Evolutionary conservation across 805 yeast species (phyloP).

Genomic region (Candida coleopterorum): DNA sequence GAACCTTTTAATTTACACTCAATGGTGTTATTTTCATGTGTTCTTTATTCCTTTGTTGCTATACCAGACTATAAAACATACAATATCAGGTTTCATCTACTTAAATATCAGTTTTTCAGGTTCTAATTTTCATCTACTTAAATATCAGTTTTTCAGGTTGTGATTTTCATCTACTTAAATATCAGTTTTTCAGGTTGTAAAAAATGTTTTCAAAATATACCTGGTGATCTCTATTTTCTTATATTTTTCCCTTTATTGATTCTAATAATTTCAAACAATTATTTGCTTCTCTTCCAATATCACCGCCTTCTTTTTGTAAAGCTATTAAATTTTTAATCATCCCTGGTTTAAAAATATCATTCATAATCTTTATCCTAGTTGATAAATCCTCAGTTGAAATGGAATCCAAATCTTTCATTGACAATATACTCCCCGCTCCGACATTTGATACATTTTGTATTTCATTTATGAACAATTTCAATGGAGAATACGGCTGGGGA

Average conservation of each 20-base stretch:
- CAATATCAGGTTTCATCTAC: too few relatives aligned
- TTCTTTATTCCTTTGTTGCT: too few relatives aligned
- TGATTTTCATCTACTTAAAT: too few relatives aligned
- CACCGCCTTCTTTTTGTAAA: constrained; percentile 68
- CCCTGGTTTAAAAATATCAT: constrained; percentile 48
- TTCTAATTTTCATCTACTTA: too few relatives aligned
- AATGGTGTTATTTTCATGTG: too few relatives aligned
- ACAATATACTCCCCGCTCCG: constrained; percentile 21
- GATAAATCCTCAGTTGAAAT: constrained; percentile 57
- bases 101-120: too few relatives aligned
- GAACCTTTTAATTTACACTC: too few relatives aligned
- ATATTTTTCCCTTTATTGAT: neutral
- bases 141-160: too few relatives aligned
- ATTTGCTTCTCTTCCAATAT: constrained; percentile 50
- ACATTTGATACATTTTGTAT: neutral
- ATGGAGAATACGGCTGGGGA: constrained; percentile 60
- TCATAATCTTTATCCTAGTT: constrained; percentile 50
- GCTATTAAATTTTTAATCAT: constrained; percentile 47
- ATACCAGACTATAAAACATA: too few relatives aligned
- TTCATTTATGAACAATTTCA: constrained; percentile 53
- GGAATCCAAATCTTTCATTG: constrained; percentile 35
- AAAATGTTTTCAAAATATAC: too few relatives aligned
- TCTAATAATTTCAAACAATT: constrained; percentile 16
- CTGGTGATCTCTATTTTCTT: too few relatives aligned
- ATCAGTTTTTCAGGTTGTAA: too few relatives aligned